These are phyloP conservation scores for Heterobasidion parviporum DNA, from an alignment of 1,284 basidiomycete genomes.

Conservation along the genomic window DNA sequence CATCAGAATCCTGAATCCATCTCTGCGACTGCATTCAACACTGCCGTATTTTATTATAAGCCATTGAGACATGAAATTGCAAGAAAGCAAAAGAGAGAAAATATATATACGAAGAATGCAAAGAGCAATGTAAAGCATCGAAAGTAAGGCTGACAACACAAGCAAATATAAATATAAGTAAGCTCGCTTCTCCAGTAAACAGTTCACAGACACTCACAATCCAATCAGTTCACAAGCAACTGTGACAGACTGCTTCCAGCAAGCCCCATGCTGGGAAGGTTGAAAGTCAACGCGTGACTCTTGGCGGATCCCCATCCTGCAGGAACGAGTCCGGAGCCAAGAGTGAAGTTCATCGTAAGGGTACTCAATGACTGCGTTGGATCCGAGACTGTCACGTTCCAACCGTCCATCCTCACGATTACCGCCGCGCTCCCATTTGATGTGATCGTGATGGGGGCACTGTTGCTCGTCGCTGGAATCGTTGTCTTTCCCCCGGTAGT, in stretches of 20 bases:
- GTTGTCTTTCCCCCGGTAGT: slow-evolving; percentile 7
- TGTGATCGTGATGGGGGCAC: slow-evolving; percentile 26
- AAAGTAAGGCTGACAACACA: too few species aligned
- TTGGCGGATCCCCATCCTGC: slow-evolving; percentile 20
- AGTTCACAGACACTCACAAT: too few species aligned
- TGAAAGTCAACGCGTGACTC: slow-evolving; percentile 15
- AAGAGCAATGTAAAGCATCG: too few species aligned
- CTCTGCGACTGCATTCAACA: too few species aligned
- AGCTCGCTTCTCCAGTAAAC: too few species aligned
- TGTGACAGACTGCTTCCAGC: slow-evolving; percentile 30
- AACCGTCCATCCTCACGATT: slow-evolving; percentile 29
- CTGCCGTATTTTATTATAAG: too few species aligned
- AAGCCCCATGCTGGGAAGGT: slow-evolving; percentile 16
- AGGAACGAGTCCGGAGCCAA: slow-evolving; percentile 21
- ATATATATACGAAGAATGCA: too few species aligned
- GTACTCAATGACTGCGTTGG: slow-evolving; percentile 28
- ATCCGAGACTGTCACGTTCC: slow-evolving; percentile 40
- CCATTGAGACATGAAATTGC: too few species aligned
- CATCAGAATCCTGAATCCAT: too few species aligned
- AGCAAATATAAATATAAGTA: too few species aligned
- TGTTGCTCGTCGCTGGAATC: slow-evolving; percentile 1
- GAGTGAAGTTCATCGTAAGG: slow-evolving; percentile 18
- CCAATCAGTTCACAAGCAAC: background rate
- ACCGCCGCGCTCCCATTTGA: slow-evolving; percentile 28
- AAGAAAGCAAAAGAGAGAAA: too few species aligned